These are phyloP conservation scores for Saccharum hybrid DNA, from an alignment of 202 grass and related monocot genomes.

Conservation along the genomic window DNA sequence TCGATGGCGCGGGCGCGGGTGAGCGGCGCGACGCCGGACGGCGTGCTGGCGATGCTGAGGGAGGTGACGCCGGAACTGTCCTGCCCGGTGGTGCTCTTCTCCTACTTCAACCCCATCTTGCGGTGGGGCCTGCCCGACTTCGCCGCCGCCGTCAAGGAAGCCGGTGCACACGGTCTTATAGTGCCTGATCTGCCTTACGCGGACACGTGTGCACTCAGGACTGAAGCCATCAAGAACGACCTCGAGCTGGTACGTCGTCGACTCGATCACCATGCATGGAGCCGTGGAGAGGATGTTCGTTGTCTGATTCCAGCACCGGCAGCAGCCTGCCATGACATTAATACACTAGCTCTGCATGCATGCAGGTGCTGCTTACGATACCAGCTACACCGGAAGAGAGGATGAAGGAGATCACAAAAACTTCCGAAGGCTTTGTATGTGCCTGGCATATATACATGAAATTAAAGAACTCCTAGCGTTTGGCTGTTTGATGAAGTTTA, in stretches of 20 bases:
- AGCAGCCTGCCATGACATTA: background rate
- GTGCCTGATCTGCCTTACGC: constrained; percentile 50
- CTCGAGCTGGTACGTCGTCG: no score
- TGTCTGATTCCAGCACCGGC: no score
- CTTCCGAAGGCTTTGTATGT: constrained; percentile 63
- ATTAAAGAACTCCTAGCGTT: background rate
- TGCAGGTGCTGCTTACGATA: constrained; percentile 56
- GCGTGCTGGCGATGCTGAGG: constrained; percentile 54
- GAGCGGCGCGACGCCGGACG: background rate
- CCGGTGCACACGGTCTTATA: constrained; percentile 47
- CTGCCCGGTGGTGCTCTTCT: constrained; percentile 60
- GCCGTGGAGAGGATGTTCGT: no score
- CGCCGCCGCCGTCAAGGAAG: constrained; percentile 30
- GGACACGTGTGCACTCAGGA: background rate
- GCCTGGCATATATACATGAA: no score
- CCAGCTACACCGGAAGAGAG: constrained; percentile 48
- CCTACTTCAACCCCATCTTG: constrained; percentile 46
- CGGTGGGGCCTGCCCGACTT: background rate
- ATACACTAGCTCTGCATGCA: background rate
- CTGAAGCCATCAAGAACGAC: constrained; percentile 19
- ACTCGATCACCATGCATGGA: no score
- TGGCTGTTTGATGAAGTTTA: background rate
- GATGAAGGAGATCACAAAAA: constrained; percentile 58
- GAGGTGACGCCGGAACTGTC: constrained; percentile 63
- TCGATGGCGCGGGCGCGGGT: constrained; percentile 48